phyloP scores from a whole-genome alignment of 352 stramenopile species.

The Pelagophyceae sp. region DNA sequence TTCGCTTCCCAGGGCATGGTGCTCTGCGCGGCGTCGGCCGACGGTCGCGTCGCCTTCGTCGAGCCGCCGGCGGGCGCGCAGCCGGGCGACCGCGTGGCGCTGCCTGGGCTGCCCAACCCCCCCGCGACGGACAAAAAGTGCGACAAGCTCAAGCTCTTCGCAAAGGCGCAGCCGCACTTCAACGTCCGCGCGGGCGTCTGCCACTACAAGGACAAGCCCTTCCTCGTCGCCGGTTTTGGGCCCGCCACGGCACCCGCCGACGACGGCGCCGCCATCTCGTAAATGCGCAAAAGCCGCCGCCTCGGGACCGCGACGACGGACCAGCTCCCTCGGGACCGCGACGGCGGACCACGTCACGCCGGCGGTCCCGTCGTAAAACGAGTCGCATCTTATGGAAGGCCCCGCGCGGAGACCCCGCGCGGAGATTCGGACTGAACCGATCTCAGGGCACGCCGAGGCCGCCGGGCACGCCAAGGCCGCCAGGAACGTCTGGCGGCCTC shows the following conservation, averaged over 20 bases:
- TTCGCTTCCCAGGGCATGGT: slow-evolving; percentile 97
- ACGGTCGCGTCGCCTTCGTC: slow-evolving; percentile 81
- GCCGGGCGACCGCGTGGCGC: slow-evolving; percentile 77
- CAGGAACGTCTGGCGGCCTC: background rate
- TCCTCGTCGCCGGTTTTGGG: background rate
- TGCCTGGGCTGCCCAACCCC: slow-evolving; percentile 45
- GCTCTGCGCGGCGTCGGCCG: slow-evolving; percentile 75
- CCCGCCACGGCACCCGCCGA: background rate
- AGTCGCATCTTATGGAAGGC: no score
- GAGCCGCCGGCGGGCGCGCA: slow-evolving; percentile 72
- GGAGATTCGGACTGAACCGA: no score
- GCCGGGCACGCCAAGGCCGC: no score
- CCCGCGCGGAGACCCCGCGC: no score
- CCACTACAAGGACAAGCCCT: slow-evolving; percentile 19
- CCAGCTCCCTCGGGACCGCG: no score
- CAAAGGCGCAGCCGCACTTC: slow-evolving; percentile 14
- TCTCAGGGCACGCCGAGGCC: no score
- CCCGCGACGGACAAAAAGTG: background rate
- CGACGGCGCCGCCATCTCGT: background rate
- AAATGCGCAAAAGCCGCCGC: no score
- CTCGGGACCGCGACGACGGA: no score
- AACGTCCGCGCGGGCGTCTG: background rate
- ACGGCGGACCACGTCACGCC: no score
- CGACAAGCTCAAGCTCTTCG: slow-evolving; percentile 19
- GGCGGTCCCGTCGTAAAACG: no score